Conservation (phyloP, 1,139 yeast species). For the Lodderomyces orthopsilosis region DNA sequence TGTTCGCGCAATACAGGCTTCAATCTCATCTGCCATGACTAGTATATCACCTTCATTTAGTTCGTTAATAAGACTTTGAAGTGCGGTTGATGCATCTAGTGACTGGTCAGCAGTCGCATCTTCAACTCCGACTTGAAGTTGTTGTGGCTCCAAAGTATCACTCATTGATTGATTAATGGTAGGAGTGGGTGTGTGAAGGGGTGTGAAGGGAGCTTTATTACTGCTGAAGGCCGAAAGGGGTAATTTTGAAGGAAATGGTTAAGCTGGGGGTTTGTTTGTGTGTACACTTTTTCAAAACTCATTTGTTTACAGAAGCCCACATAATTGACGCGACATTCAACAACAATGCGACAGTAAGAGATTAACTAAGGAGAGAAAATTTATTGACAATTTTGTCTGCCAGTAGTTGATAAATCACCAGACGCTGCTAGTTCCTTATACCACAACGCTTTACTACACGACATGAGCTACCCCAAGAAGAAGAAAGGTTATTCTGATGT, state of each 20-base stretch:
- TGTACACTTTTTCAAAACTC: neutral
- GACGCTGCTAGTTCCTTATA: too few species aligned
- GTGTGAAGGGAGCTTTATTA: too few species aligned
- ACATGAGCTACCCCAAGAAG: constrained; percentile 16
- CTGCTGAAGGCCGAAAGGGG: too few species aligned
- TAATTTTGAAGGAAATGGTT: too few species aligned
- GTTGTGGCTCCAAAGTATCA: neutral
- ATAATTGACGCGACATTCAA: neutral
- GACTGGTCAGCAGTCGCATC: neutral
- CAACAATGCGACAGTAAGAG: constrained; percentile 1
- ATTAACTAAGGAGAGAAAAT: too few species aligned
- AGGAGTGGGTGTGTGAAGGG: too few species aligned
- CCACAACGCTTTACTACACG: neutral
- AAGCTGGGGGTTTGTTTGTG: too few species aligned
- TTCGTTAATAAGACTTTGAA: constrained; percentile 3
- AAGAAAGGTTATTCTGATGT: constrained; percentile 40
- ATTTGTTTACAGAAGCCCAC: too few species aligned
- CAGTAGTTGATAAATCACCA: too few species aligned
- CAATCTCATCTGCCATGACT: constrained; percentile 3
- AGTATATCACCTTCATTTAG: constrained; percentile 2
- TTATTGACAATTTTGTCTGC: too few species aligned
- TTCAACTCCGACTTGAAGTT: neutral
- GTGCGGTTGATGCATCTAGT: neutral
- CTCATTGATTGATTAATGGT: neutral
- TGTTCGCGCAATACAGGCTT: neutral